Evolutionary conservation across 495 filamentous ascomycete genomes (phyloP).

Genomic region (Saxophila tyrrhenica): DNA sequence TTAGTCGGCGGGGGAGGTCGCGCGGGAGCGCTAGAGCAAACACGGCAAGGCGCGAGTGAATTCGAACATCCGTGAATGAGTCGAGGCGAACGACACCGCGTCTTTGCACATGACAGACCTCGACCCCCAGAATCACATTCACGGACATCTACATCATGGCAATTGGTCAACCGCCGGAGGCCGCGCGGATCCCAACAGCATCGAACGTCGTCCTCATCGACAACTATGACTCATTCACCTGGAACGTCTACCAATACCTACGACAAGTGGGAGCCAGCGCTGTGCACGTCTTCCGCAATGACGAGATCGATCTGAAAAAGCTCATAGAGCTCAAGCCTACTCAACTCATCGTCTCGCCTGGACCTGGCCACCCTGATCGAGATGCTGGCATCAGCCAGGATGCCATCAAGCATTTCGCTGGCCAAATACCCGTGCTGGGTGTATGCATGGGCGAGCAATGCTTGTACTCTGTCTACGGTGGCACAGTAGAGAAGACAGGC

Average conservation of each 20-base stretch:
- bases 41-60: too few species aligned
- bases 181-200: slow-evolving; percentile 59
- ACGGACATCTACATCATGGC: neutral
- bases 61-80: too few species aligned
- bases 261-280: slow-evolving; percentile 78
- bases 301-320: slow-evolving; percentile 75
- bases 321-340: slow-evolving; percentile 74
- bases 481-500: slow-evolving; percentile 81
- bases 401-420: slow-evolving; percentile 84
- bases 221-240: slow-evolving; percentile 99
- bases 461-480: slow-evolving; percentile 85
- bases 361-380: slow-evolving; percentile 78
- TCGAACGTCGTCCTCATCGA: slow-evolving; percentile 92
- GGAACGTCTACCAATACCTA: slow-evolving; percentile 97
- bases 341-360: slow-evolving; percentile 88
- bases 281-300: slow-evolving; percentile 83
- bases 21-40: too few species aligned
- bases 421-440: slow-evolving; percentile 91
- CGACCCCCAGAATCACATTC: neutral
- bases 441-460: slow-evolving; percentile 99
- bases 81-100: too few species aligned
- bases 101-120: too few species aligned
- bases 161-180: neutral
- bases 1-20: too few species aligned
- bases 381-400: slow-evolving; percentile 89